These are phyloP conservation scores for Lactarius sanguifluus DNA, from an alignment of 768 basidiomycete genomes.

Conservation along the genomic window DNA sequence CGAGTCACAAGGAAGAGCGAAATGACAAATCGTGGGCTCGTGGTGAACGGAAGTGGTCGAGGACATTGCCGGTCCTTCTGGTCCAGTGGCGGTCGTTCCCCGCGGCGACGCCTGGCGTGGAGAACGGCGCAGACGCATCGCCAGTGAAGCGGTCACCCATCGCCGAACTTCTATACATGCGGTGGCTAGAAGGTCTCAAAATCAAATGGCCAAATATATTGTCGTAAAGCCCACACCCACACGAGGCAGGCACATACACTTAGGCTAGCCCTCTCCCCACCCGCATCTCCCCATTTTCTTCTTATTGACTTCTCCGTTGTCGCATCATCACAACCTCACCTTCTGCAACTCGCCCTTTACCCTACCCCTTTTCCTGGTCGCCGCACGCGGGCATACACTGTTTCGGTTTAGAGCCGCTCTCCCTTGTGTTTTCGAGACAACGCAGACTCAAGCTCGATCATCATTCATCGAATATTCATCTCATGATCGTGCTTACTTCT, in stretches of 20 bases:
- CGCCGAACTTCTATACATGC: conserved; percentile 93
- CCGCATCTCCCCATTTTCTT: not conserved
- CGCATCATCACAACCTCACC: not conserved
- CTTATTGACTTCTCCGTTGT: not conserved
- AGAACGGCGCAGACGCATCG: conserved; percentile 29
- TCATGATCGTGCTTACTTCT: not conserved
- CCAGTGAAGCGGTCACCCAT: conserved; percentile 76
- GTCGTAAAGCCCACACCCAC: conserved; percentile 29
- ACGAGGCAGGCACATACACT: not conserved
- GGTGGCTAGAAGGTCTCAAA: conserved; percentile 91
- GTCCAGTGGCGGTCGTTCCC: conserved; percentile 27
- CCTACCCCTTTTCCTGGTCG: not conserved
- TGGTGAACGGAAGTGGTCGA: conserved; percentile 86
- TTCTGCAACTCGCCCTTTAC: not conserved
- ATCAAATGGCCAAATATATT: conserved; percentile 85
- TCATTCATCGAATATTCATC: not conserved
- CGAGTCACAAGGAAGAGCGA: conserved; percentile 77
- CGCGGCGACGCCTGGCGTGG: conserved; percentile 44
- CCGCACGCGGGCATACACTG: not conserved
- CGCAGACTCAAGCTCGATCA: conserved; percentile 1
- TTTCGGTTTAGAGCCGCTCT: not conserved
- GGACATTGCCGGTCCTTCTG: conserved; percentile 34
- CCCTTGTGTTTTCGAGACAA: conserved; percentile 8
- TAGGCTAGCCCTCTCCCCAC: not conserved
- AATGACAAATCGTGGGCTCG: conserved; percentile 80